Conservation (phyloP, 176 grass and related monocot species). For the bread wheat (Triticum aestivum) region IWGSC_CS_RefSeq_v2.1 NC_057799.1:189365032-189365531, state of each 20-base stretch:
- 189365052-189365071: slow-evolving; percentile 89
- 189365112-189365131: background rate
- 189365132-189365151: background rate
- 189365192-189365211: background rate
- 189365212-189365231: background rate
- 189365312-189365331: too few species aligned
- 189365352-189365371: background rate
- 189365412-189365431: background rate
- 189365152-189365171: background rate
- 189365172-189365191: background rate
- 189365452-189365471: background rate
- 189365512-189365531: background rate
- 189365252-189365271: background rate
- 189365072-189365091: slow-evolving; percentile 97
- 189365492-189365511: background rate
- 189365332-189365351: background rate
- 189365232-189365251: background rate
- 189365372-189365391: background rate
- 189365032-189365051: slow-evolving; percentile 94
- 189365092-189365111: slow-evolving; percentile 17
- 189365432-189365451: background rate
- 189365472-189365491: background rate
- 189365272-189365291: background rate
- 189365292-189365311: background rate
- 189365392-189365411: background rate